Evolutionary conservation across 257 asterid genomes (phyloP).

Genomic region (Schizonepeta tenuifolia): DNA sequence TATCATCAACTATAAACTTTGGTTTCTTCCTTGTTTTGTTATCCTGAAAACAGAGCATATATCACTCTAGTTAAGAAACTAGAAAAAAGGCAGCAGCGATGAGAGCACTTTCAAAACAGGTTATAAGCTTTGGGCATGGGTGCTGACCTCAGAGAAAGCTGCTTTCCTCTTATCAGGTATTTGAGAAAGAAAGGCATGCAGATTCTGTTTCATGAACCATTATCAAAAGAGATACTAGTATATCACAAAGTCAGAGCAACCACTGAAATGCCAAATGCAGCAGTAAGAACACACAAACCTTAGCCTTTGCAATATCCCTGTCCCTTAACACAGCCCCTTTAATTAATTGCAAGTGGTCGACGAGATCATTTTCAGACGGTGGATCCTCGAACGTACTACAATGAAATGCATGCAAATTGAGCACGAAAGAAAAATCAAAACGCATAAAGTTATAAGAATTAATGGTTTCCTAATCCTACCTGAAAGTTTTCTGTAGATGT

Average conservation of each 20-base stretch:
- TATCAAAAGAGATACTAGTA: conserved; percentile 12
- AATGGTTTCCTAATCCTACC: conserved; percentile 20
- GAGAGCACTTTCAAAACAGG: conserved; percentile 20
- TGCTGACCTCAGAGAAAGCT: conserved; percentile 46
- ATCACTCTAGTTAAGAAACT: conserved; percentile 10
- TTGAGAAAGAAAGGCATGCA: conserved; percentile 45
- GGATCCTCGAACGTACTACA: conserved; percentile 58
- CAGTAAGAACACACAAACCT: conserved; percentile 45
- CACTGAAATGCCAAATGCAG: background rate
- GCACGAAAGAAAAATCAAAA: background rate
- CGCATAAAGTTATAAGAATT: background rate
- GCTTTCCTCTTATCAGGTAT: conserved; percentile 45
- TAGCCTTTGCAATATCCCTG: conserved; percentile 52
- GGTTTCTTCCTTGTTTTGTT: conserved; percentile 35
- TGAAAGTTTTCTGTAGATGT: conserved; percentile 46
- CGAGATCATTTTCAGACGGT: conserved; percentile 64
- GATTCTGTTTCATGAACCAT: conserved; percentile 46
- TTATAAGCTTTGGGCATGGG: background rate
- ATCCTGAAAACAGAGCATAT: conserved; percentile 42
- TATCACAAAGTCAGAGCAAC: conserved; percentile 1
- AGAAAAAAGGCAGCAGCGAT: background rate
- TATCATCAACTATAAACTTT: conserved; percentile 42
- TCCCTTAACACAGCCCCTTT: conserved; percentile 56
- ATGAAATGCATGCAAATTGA: conserved; percentile 37
- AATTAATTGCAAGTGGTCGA: conserved; percentile 55